Percentiles rank a stretch among this genome's conserved stretches.
Evolutionary conservation across 2,329 filamentous ascomycete species (phyloP).

Genomic region (Berkeleyomyces basicola): DNA sequence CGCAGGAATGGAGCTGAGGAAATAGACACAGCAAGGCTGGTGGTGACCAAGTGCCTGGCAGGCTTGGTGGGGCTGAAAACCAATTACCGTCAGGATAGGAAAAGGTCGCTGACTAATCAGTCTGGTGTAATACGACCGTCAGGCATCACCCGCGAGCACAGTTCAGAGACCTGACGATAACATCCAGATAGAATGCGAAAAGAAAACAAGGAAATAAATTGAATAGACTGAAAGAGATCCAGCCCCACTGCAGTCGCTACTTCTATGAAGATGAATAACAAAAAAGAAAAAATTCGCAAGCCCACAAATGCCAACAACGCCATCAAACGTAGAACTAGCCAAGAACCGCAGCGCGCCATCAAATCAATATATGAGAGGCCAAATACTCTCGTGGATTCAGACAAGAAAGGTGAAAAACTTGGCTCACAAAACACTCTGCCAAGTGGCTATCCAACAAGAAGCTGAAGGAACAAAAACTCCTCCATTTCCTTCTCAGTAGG

Average conservation of each 20-base stretch:
- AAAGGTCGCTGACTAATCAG: neutral
- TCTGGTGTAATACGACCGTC: neutral
- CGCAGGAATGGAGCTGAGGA: neutral
- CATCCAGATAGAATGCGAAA: neutral
- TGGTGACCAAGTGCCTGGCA: neutral
- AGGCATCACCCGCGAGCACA: neutral
- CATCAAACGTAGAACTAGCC: neutral
- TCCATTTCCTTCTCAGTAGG: slow-evolving; percentile 26
- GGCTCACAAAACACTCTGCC: neutral
- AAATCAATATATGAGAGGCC: neutral
- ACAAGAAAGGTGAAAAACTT: neutral
- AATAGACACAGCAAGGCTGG: neutral
- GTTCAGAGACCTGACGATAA: neutral
- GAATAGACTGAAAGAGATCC: neutral
- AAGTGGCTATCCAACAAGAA: no score
- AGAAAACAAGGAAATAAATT: neutral
- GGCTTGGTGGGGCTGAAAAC: neutral
- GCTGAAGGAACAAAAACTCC: no score
- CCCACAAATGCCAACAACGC: neutral
- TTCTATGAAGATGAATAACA: neutral
- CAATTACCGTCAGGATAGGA: neutral
- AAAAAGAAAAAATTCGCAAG: neutral
- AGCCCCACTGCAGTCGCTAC: neutral
- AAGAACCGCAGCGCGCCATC: neutral
- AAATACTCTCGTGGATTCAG: neutral